Evolutionary conservation across 1,284 basidiomycete species (phyloP).

Genomic region (Rhodotorula sp.): DNA sequence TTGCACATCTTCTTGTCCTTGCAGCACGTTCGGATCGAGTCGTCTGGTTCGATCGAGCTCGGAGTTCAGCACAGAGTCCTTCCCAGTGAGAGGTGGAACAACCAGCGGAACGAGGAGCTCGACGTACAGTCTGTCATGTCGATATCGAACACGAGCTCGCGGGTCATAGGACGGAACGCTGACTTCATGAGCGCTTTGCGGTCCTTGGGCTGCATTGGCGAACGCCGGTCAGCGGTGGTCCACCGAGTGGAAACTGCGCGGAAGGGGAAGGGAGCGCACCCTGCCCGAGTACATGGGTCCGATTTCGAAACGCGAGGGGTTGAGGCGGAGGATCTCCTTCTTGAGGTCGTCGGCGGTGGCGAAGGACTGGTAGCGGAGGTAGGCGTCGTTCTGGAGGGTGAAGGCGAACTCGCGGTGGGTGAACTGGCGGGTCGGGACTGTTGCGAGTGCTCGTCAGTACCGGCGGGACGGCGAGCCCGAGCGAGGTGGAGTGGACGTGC

Average conservation of each 20-base stretch:
- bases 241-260: background rate
- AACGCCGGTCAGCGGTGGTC: background rate
- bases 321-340: slow-evolving; percentile 77
- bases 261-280: slow-evolving; percentile 53
- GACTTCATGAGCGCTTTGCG: slow-evolving; percentile 78
- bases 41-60: slow-evolving; percentile 55
- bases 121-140: slow-evolving; percentile 91
- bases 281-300: slow-evolving; percentile 88
- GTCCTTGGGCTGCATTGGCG: slow-evolving; percentile 72
- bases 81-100: background rate
- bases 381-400: slow-evolving; percentile 86
- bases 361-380: slow-evolving; percentile 95
- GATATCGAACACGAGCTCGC: slow-evolving; percentile 98
- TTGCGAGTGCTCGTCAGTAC: background rate
- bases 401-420: slow-evolving; percentile 97
- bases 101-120: background rate
- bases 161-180: slow-evolving; percentile 72
- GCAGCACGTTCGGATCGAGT: slow-evolving; percentile 93
- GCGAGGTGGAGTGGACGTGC: slow-evolving; percentile 40
- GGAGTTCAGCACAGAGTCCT: too few relatives aligned
- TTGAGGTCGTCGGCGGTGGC: slow-evolving; percentile 82
- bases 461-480: background rate
- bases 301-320: slow-evolving; percentile 93
- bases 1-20: slow-evolving; percentile 86
- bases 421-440: slow-evolving; percentile 66